Evolutionary conservation across 306 rosid species (phyloP), one percentile per base, ranked within the genome.

Genomic region (Potentilla sterilis): DNA sequence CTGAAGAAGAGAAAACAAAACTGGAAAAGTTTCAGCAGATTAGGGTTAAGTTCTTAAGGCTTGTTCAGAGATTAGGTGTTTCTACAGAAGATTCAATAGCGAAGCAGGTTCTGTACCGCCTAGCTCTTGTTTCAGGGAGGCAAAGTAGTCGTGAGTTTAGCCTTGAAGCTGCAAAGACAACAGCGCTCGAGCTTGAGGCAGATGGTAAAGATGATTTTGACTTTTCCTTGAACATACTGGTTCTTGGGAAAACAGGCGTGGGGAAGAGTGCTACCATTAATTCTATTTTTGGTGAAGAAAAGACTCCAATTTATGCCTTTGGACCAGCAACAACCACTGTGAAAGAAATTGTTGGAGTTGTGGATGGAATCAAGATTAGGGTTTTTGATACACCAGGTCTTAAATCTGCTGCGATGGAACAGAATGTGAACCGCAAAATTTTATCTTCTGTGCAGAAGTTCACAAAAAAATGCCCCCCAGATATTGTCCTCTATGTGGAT

Each of bases 241-340:
- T 95, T 85, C 88, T 95, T 81, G 99, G 99, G 52, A 95, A 92
- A 83, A 57, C 92, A 6, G 99, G 99, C 13, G 96, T 95, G 34
- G 99, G 99, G 73, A 95, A 95, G 89, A 95, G 99, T 89, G 97
- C 99, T 61, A 95, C 97, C 5, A 90, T 95, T 70, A 95, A 95
- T 82, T 95, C 97, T 19, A 92, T 95, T 62, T 92, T 95, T 7
- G 96, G 99, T 42, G 97, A 90, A 84, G 91, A 89, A 2, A 92
- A 85, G 89, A 84, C 92, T 63, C 85, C 80, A 54, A 80, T 90
- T 68, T 72, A 82, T 85, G 97, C 99, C 15, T 90, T 88, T 81
- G 93, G 92, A 72, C 96, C 97, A 63, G 89, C 93, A 65, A 95
- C 99, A 69, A 86, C 88, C 67, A 8, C 84, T 19, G 92, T 95